A percentile compares a stretch with the other conserved stretches of the same genome.
phyloP scores from a whole-genome alignment of 441 rosid species.

The Syzygium malaccense region DNA sequence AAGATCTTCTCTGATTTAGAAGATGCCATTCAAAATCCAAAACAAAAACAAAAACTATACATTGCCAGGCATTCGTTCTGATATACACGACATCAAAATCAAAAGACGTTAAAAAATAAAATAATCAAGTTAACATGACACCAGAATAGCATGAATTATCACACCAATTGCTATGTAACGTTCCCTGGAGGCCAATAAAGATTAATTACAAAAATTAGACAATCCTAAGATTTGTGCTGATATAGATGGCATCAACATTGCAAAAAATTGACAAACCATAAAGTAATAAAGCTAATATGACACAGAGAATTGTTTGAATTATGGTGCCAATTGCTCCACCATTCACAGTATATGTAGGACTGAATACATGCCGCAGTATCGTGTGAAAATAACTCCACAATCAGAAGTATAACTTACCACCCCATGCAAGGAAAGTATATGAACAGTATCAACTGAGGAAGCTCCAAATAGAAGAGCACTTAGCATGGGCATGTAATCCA shows the following conservation, averaged over 20 bases:
- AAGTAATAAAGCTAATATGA: not conserved
- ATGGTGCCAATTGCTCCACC: not conserved
- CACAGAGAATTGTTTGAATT: not conserved
- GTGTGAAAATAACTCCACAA: not conserved
- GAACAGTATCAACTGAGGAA: conserved; percentile 47
- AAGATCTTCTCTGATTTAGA: not conserved
- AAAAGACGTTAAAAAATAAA: not conserved
- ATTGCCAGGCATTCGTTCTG: not conserved
- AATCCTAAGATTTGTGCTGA: not conserved
- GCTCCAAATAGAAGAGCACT: conserved; percentile 45
- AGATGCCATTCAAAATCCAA: not conserved
- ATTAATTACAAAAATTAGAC: not conserved
- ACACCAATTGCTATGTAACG: not conserved
- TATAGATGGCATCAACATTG: not conserved
- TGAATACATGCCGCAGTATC: not conserved
- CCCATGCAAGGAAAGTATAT: conserved; percentile 61
- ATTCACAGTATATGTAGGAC: not conserved
- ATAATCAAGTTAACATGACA: not conserved
- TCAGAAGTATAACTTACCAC: conserved; percentile 34
- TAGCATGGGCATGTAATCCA: conserved; percentile 46
- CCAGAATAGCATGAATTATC: not conserved
- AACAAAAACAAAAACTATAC: not conserved
- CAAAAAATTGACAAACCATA: not conserved
- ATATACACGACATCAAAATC: not conserved
- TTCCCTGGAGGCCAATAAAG: not conserved